These are phyloP conservation scores for Tylopilus rubrobrunneus DNA, from an alignment of 768 basidiomycete genomes.

Conservation along the genomic window DNA sequence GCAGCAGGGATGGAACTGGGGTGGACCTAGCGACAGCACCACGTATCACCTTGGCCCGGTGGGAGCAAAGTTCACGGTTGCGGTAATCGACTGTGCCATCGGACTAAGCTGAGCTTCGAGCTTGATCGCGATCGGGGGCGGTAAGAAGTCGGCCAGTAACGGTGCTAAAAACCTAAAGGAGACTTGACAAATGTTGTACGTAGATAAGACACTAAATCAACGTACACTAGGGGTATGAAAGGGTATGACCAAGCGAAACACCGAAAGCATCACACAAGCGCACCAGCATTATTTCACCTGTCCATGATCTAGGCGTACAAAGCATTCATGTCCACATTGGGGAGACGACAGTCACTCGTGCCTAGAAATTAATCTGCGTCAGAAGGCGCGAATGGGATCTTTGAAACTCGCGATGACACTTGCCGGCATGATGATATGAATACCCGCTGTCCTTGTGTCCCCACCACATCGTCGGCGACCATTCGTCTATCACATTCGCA, in stretches of 20 bases:
- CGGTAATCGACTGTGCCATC: conserved; percentile 2
- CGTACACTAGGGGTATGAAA: too few species aligned
- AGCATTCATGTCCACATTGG: conserved; percentile 17
- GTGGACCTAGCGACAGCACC: neutral
- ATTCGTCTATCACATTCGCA: conserved; percentile 34
- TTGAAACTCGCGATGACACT: conserved; percentile 1
- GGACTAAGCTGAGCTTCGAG: conserved; percentile 4
- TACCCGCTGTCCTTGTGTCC: conserved; percentile 18
- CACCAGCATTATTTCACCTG: too few species aligned
- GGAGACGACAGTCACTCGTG: conserved; percentile 22
- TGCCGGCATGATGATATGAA: conserved; percentile 19
- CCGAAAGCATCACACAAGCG: too few species aligned
- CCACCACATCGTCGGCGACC: conserved; percentile 33
- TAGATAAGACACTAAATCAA: neutral
- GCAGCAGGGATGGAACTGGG: neutral
- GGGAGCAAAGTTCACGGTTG: neutral
- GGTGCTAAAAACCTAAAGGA: neutral
- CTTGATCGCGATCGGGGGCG: conserved; percentile 19
- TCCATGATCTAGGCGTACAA: conserved; percentile 15
- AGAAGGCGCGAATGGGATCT: neutral
- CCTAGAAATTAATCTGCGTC: conserved; percentile 11
- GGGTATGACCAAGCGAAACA: neutral
- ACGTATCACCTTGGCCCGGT: neutral
- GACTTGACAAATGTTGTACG: neutral
- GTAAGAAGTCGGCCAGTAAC: conserved; percentile 1